Conservation (phyloP, 352 stramenopile species). For the Pythium volutum region DNA sequence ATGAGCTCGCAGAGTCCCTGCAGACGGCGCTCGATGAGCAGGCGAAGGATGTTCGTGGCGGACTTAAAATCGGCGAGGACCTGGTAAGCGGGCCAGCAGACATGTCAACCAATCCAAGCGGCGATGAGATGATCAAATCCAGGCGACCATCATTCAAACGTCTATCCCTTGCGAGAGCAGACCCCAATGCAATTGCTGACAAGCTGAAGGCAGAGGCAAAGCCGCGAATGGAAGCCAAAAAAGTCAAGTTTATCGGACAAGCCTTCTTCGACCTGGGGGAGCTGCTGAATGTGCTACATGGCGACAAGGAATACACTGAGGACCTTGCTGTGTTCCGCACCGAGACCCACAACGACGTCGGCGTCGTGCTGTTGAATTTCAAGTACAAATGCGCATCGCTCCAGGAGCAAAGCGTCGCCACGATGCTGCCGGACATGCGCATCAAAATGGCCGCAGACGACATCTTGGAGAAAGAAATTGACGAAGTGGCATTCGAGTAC, state of each 20-base stretch:
- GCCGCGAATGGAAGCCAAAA: conserved; percentile 17
- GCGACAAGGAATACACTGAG: conserved; percentile 40
- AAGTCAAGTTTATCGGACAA: conserved; percentile 39
- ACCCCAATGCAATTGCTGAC: not conserved
- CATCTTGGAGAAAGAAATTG: conserved; percentile 13
- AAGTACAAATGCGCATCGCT: conserved; percentile 47
- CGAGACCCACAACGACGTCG: conserved; percentile 34
- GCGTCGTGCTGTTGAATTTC: conserved; percentile 38
- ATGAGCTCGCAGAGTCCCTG: not conserved
- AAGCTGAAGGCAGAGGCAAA: not conserved
- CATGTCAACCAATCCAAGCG: not conserved
- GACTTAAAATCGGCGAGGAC: not conserved
- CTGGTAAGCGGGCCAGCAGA: too few relatives aligned
- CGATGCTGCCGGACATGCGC: conserved; percentile 15
- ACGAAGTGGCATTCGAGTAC: conserved; percentile 35
- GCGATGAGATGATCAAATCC: not conserved
- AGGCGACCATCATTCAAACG: not conserved
- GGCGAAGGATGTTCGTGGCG: not conserved
- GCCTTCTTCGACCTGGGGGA: conserved; percentile 43
- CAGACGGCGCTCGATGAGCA: not conserved
- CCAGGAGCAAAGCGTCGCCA: conserved; percentile 26
- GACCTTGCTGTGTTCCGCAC: conserved; percentile 41
- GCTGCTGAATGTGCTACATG: conserved; percentile 39
- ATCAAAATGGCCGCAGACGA: conserved; percentile 41
- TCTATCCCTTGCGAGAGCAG: not conserved